Evolutionary conservation across 371 early-diverging fungal genomes (phyloP).

Genomic region (Mucor saturninus): DNA sequence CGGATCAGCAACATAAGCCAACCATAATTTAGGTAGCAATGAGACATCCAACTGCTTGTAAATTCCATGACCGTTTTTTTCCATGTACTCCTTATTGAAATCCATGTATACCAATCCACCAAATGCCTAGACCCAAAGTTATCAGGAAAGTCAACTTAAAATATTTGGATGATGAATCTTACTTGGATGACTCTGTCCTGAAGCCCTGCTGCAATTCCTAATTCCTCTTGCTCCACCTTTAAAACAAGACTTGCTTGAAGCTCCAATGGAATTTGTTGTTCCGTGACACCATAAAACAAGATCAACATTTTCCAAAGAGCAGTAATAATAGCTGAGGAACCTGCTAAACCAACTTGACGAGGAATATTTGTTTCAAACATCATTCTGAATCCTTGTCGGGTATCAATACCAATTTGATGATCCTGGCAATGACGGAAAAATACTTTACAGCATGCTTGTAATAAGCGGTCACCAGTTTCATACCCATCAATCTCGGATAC

Average conservation of each 20-base stretch:
- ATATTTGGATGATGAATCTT: not conserved
- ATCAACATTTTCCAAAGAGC: conserved; percentile 63
- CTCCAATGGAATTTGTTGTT: conserved; percentile 50
- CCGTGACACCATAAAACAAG: conserved; percentile 48
- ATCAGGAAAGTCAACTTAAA: not conserved
- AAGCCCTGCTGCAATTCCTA: conserved; percentile 70
- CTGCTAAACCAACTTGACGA: conserved; percentile 77
- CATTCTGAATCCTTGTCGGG: conserved; percentile 57
- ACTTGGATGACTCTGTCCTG: conserved; percentile 76
- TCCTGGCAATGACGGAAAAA: conserved; percentile 55
- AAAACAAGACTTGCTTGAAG: conserved; percentile 64
- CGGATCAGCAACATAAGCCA: conserved; percentile 68
- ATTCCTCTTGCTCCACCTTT: conserved; percentile 63
- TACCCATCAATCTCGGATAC: conserved; percentile 61
- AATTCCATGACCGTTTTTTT: conserved; percentile 61
- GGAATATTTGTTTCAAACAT: conserved; percentile 70
- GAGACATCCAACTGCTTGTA: conserved; percentile 50
- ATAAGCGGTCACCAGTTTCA: conserved; percentile 59
- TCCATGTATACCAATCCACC: conserved; percentile 77
- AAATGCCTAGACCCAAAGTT: conserved; percentile 28
- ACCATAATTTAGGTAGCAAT: conserved; percentile 50
- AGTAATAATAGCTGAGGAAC: conserved; percentile 69
- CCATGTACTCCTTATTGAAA: conserved; percentile 60
- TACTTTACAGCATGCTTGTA: conserved; percentile 67
- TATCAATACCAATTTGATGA: conserved; percentile 42